Evolutionary conservation across 2,329 filamentous ascomycete species (phyloP), one percentile per base, ranked within the genome.

Genomic region (Chalaropsis thielavioides): DNA sequence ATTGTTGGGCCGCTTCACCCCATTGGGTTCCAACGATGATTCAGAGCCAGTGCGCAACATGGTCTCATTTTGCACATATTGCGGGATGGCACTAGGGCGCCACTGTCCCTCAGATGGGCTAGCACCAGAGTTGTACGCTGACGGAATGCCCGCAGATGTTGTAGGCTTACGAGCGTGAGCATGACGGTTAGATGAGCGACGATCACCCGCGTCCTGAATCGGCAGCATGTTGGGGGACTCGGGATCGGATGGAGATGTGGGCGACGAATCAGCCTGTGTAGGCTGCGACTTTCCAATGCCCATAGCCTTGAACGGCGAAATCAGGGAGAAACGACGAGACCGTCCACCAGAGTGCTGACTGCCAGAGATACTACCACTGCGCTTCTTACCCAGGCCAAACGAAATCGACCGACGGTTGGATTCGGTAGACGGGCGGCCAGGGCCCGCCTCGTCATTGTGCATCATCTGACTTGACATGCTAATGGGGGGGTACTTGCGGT

Each of bases 401-500:
- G 86, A 86, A 72, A 89, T 87, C 0, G 88, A 90, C 58, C 86
- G 83, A 27, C 88, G 82, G 40, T 78, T 79, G 2, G 87, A 91
- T 69, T 92, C 89, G 71, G 89, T 83, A 0, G 88, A 92, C 49
- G 79, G 78, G 60, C 88, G 79, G 0, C 70, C 71, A 13, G 79
- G 75, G 62, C 81, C 79, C 74, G 88, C 83, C 1, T 84, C 79
- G 68, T 68, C 64, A 19, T 62, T 59, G 19, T 68, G 58, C 17
- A 63, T 11, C 67, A 66, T 68, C 17, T 66, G 62, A 51, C 87
- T 87, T 68, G 87, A 83, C 90, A 96, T 95, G 77, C 91, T 96
- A 60, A 92, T 88, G 3, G 92, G 92, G 65, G 92, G 92, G 71
- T 96, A 95, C 68, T 83, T 86, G 73, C 84, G 86, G 68, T 86